phyloP scores from a whole-genome alignment of 208 protist species.

The Crithidia thermophila region DNA sequence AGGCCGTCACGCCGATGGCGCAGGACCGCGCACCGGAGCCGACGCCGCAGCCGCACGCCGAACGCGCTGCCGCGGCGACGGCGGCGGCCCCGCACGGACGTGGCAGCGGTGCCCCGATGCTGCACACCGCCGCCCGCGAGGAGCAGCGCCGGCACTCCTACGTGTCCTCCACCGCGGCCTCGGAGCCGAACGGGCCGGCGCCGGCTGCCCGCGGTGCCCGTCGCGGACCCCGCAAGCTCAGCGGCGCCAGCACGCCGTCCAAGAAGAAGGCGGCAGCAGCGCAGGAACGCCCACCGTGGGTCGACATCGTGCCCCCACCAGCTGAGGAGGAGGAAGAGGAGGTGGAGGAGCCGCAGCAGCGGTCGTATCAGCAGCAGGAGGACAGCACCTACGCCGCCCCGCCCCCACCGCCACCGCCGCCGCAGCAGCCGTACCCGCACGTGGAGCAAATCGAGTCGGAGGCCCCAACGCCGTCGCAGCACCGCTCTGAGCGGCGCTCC shows the following conservation, averaged over 20 bases:
- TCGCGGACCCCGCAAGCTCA: constrained; percentile 1
- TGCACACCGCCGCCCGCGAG: constrained; percentile 1
- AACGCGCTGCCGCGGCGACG: background rate
- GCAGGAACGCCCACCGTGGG: constrained; percentile 8
- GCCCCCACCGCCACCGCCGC: background rate
- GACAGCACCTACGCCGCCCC: background rate
- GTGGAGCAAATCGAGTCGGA: constrained; percentile 18
- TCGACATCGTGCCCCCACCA: background rate
- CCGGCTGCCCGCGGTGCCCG: background rate
- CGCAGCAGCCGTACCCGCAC: background rate
- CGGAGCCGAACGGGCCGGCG: background rate
- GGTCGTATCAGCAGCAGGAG: background rate
- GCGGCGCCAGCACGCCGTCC: background rate
- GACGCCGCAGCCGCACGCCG: constrained; percentile 8
- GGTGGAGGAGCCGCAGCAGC: background rate
- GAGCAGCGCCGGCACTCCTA: constrained; percentile 8
- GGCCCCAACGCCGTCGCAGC: constrained; percentile 2
- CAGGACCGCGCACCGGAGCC: constrained; percentile 10
- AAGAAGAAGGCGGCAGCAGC: constrained; percentile 1
- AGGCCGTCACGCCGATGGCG: constrained; percentile 4
- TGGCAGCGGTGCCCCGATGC: background rate
- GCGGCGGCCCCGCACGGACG: background rate
- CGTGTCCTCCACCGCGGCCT: background rate
- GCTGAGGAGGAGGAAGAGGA: background rate
- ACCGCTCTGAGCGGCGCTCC: background rate